A percentile compares a stretch with the other conserved stretches of the same genome.
Evolutionary conservation across 805 yeast species (phyloP).

Genomic region (Maudiozyma turicensis): DNA sequence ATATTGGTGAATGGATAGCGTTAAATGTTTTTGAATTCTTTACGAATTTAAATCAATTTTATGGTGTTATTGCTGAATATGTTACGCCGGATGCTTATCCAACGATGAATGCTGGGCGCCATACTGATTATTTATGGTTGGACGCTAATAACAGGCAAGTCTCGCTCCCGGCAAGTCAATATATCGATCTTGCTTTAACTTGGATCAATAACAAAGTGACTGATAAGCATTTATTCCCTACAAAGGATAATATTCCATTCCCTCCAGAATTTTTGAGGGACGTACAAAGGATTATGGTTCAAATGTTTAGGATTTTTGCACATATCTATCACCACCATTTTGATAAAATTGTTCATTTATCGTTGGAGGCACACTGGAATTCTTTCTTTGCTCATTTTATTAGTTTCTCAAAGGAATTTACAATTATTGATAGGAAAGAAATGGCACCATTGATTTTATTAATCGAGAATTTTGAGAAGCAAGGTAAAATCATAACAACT

Average conservation of each 20-base stretch:
- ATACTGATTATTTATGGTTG: slow-evolving; percentile 84
- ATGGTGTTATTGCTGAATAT: slow-evolving; percentile 83
- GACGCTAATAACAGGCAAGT: slow-evolving; percentile 72
- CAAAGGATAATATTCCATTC: slow-evolving; percentile 78
- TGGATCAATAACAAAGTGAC: slow-evolving; percentile 85
- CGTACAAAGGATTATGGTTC: slow-evolving; percentile 77
- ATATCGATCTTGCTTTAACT: slow-evolving; percentile 81
- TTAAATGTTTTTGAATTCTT: slow-evolving; percentile 83
- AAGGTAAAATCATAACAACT: slow-evolving; percentile 58
- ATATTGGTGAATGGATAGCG: slow-evolving; percentile 92
- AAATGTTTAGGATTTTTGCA: slow-evolving; percentile 92
- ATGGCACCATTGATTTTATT: slow-evolving; percentile 67
- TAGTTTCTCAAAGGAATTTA: slow-evolving; percentile 77
- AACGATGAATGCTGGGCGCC: slow-evolving; percentile 93
- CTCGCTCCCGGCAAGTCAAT: slow-evolving; percentile 84
- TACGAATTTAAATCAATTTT: slow-evolving; percentile 76
- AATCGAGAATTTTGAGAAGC: slow-evolving; percentile 71
- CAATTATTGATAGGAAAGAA: slow-evolving; percentile 68
- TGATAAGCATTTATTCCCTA: slow-evolving; percentile 87
- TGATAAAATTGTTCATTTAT: slow-evolving; percentile 83
- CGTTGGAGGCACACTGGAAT: slow-evolving; percentile 96
- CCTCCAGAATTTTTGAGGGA: slow-evolving; percentile 78
- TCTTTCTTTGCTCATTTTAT: slow-evolving; percentile 92
- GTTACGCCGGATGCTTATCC: slow-evolving; percentile 85
- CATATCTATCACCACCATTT: slow-evolving; percentile 92